Conservation (phyloP, 2,329 filamentous ascomycete genomes). For the Cercospora nicotianae region DNA sequence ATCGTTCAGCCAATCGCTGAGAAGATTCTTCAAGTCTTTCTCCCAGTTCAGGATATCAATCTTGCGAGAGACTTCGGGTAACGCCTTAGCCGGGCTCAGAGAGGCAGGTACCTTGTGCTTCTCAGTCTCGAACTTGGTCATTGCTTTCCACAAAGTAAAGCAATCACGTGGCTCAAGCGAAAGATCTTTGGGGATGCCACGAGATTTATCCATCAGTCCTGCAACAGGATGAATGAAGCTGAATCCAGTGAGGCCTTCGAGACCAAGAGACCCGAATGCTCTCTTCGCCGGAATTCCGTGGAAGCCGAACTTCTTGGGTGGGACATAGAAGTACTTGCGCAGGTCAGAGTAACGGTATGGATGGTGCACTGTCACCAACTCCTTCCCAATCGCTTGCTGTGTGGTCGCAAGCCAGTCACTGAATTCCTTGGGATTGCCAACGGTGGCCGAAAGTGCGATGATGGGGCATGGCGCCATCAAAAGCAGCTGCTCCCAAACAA, state of each 20-base stretch:
- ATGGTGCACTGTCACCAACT: constrained; percentile 69
- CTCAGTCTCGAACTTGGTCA: constrained; percentile 58
- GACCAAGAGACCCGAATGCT: constrained; percentile 46
- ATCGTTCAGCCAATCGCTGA: constrained; percentile 63
- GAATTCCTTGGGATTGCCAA: constrained; percentile 73
- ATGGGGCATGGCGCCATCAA: constrained; percentile 74
- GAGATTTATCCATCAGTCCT: constrained; percentile 60
- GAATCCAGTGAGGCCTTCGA: constrained; percentile 54
- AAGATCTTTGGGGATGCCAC: constrained; percentile 67
- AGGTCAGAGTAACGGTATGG: constrained; percentile 72
- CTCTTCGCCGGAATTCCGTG: constrained; percentile 50
- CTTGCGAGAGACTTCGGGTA: constrained; percentile 61
- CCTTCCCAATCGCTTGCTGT: constrained; percentile 62
- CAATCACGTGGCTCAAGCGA: constrained; percentile 71
- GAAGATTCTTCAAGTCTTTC: constrained; percentile 56
- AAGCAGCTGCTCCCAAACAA: constrained; percentile 76
- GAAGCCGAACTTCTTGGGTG: constrained; percentile 53
- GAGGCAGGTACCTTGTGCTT: constrained; percentile 46
- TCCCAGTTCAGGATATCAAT: constrained; percentile 68
- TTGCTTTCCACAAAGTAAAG: constrained; percentile 62
- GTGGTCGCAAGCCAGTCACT: constrained; percentile 65
- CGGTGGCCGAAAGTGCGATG: constrained; percentile 75
- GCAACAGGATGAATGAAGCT: constrained; percentile 66
- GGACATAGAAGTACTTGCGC: constrained; percentile 68
- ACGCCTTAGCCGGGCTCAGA: constrained; percentile 52